phyloP scores from a whole-genome alignment of 805 yeast genomes.

The Millerago galiae region DNA sequence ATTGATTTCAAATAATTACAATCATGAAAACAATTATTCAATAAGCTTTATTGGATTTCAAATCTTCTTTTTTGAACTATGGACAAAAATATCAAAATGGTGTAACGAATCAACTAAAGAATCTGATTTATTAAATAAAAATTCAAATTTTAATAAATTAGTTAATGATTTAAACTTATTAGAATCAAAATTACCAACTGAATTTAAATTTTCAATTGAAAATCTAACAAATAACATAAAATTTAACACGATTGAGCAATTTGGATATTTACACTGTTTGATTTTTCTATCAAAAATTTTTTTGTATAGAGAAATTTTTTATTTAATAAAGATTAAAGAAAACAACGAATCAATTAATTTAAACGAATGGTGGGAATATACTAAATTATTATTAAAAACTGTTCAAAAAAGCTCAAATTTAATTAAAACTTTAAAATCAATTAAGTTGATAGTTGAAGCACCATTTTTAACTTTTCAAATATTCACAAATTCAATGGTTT shows the following conservation, averaged over 20 bases:
- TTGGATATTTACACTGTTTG: conserved; percentile 32
- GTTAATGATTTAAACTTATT: conserved; percentile 21
- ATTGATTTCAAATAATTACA: neutral
- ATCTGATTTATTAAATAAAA: conserved; percentile 25
- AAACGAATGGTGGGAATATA: conserved; percentile 29
- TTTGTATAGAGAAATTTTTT: conserved; percentile 30
- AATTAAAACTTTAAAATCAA: conserved; percentile 21
- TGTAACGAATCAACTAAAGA: conserved; percentile 30
- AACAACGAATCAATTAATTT: neutral
- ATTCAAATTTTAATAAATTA: conserved; percentile 25
- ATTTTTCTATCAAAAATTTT: conserved; percentile 29
- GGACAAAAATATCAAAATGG: conserved; percentile 34
- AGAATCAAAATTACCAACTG: conserved; percentile 23
- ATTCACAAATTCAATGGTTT: conserved; percentile 30
- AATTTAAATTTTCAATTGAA: conserved; percentile 20
- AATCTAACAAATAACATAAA: conserved; percentile 29
- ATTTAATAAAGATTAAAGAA: conserved; percentile 9
- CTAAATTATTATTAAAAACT: conserved; percentile 19
- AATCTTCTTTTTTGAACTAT: conserved; percentile 29
- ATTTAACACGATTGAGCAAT: conserved; percentile 26
- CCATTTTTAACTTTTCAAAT: conserved; percentile 34
- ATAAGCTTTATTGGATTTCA: conserved; percentile 25
- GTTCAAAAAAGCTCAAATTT: conserved; percentile 25
- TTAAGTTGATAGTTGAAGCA: conserved; percentile 30
- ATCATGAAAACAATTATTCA: conserved; percentile 3